Base-by-base conservation (phyloP, 1,284 basidiomycete genomes). In the Rhodotorula sp. region DNA sequence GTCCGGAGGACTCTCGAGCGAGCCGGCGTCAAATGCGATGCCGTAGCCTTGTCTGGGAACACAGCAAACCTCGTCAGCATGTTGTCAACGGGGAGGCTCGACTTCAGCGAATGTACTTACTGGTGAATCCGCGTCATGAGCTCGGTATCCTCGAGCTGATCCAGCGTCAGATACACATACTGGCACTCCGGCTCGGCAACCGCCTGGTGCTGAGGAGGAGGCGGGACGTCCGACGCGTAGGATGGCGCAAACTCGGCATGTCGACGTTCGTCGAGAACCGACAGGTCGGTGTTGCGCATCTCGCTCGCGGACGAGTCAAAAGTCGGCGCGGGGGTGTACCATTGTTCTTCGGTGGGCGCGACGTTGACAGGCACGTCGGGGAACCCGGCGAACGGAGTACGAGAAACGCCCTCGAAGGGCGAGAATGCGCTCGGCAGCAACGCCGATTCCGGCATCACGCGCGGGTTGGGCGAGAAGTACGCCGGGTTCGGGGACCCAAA, bases 31-130 rank as follows among this genome's bases (percentile, higher is more conserved):
- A 43, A 60, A 58, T 7, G 58, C 21, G 62, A 56, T 64, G 23
- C 71, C 71, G 54, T 62, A 69, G 14, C 71, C 71, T 47, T 67
- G 58, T 14, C 71, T 72, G 67, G 10, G 15, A 15, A 20, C 20
- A n/a, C 58, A 43, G 0, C 6, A n/a, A 31, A n/a, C n/a, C 21
- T n/a, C 47, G 59, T 34, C 26, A 10, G 18, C n/a, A 60, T 46
- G 10, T 62, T 16, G 10, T 23, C 15, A 21, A 48, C 26, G 29
- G 29, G 12, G 21, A 29, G 34, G 39, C 3, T 5, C 29, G 47
- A 6, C 3, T 15, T 21, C 16, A 46, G 23, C 21, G 51, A 6
- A 21, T 12, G 0, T 29, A 64, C 71, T 43, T 39, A 73, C 72
- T 49, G 16, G 16, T 68, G 52, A 20, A 74, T 59, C 12, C 43